A percentile compares a stretch with the other conserved stretches of the same genome.
Conservation (phyloP, 257 asterid genomes). For the Fraxinus anomala region DNA sequence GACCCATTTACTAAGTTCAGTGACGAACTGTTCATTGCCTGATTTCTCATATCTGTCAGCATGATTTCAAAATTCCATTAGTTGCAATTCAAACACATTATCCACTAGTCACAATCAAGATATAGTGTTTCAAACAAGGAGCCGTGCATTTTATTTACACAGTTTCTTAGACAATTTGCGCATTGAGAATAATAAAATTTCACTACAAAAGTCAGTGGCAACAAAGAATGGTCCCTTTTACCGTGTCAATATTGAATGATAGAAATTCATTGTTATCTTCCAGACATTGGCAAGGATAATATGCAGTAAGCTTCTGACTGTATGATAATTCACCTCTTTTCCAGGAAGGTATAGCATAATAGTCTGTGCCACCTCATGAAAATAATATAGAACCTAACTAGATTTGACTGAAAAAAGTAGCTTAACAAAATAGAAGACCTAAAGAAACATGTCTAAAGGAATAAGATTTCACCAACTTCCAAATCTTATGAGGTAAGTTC, state of each 20-base stretch:
- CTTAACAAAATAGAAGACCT: constrained; percentile 2
- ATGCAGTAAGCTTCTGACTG: constrained; percentile 6
- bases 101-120: neutral
- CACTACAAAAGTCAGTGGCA: constrained; percentile 2
- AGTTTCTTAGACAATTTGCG: neutral
- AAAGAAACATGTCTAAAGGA: neutral
- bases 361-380: neutral
- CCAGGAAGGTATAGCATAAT: neutral
- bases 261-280: constrained; percentile 3
- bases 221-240: neutral
- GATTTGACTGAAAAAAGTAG: constrained; percentile 9
- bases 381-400: neutral
- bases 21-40: constrained; percentile 73
- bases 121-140: neutral
- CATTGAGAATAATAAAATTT: neutral
- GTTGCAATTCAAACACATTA: constrained; percentile 26
- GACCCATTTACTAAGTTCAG: constrained; percentile 86
- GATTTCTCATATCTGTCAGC: constrained; percentile 65
- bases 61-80: constrained; percentile 27
- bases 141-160: neutral
- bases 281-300: neutral
- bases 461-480: neutral
- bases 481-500: constrained; percentile 10
- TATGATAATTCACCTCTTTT: neutral
- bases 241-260: neutral